Conservation (phyloP, 1,284 basidiomycete species). For the Meira miltonrushii region DNA sequence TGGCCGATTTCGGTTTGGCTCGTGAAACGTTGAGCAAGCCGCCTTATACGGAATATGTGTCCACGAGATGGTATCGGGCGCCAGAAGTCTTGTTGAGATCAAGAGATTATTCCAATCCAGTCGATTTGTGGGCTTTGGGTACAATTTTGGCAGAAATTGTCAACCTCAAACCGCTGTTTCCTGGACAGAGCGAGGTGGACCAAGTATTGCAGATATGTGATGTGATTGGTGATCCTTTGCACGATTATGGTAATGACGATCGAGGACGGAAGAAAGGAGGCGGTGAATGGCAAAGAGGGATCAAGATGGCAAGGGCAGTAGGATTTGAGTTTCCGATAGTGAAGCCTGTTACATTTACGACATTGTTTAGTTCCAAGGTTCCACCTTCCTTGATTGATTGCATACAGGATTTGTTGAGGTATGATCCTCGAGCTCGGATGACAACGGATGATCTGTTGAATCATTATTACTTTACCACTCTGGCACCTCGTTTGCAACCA, state of each 20-base stretch:
- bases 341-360: conserved; percentile 67
- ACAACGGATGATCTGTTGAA: conserved; percentile 80
- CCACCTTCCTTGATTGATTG: conserved; percentile 81
- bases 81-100: conserved; percentile 91
- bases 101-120: conserved; percentile 86
- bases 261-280: conserved; percentile 72
- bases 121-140: conserved; percentile 98
- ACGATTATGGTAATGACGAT: conserved; percentile 73
- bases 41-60: conserved; percentile 97
- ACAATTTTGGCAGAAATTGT: conserved; percentile 96
- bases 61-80: conserved; percentile 97
- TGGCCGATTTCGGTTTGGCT: conserved; percentile 96
- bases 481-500: conserved; percentile 56
- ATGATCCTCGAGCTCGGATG: conserved; percentile 78
- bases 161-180: conserved; percentile 91
- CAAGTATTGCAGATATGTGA: conserved; percentile 86
- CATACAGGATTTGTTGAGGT: conserved; percentile 83
- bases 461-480: conserved; percentile 75
- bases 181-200: conserved; percentile 91
- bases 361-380: conserved; percentile 72
- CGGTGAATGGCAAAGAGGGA: conserved; percentile 76
- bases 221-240: conserved; percentile 82
- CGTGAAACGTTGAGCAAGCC: conserved; percentile 80
- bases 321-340: conserved; percentile 91
- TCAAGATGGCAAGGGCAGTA: conserved; percentile 75